phyloP scores from a whole-genome alignment of 306 rosid genomes.

The Elaeagnus macrophylla region DNA sequence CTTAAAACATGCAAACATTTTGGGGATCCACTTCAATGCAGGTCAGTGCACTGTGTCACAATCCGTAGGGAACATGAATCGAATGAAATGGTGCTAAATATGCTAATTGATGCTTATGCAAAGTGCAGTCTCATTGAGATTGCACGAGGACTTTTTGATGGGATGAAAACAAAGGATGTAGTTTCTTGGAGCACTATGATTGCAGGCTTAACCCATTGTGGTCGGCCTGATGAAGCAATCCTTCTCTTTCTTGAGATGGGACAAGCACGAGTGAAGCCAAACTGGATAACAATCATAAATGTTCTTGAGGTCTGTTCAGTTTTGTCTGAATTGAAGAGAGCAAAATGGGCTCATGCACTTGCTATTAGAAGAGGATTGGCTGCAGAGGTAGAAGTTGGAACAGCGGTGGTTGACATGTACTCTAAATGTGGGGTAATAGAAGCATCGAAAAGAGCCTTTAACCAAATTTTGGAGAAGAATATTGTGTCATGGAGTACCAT shows the following conservation, averaged over 20 bases:
- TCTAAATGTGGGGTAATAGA: constrained; percentile 42
- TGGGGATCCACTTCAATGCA: constrained; percentile 19
- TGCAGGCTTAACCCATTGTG: constrained; percentile 28
- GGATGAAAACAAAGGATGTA: constrained; percentile 28
- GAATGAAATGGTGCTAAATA: constrained; percentile 27
- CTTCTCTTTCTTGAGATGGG: constrained; percentile 26
- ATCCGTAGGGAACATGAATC: constrained; percentile 25
- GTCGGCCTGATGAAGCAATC: constrained; percentile 31
- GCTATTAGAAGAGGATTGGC: constrained; percentile 23
- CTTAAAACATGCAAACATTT: constrained; percentile 36
- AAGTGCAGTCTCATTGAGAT: constrained; percentile 30
- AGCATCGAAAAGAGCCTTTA: constrained; percentile 30
- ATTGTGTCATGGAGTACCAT: constrained; percentile 35
- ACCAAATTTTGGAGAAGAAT: constrained; percentile 24
- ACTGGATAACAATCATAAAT: constrained; percentile 22
- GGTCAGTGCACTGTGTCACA: constrained; percentile 24
- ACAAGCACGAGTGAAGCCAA: constrained; percentile 23
- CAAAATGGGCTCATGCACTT: constrained; percentile 40
- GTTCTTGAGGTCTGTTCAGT: constrained; percentile 36
- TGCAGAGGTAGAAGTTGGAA: constrained; percentile 28
- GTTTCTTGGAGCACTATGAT: constrained; percentile 50
- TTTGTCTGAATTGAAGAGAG: constrained; percentile 26
- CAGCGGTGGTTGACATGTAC: constrained; percentile 37
- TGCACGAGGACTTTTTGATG: constrained; percentile 25
- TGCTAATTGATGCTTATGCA: constrained; percentile 38